Evolutionary conservation across 148 eudicot genomes (phyloP).

Genomic region (Vaccinium darrowii): DNA sequence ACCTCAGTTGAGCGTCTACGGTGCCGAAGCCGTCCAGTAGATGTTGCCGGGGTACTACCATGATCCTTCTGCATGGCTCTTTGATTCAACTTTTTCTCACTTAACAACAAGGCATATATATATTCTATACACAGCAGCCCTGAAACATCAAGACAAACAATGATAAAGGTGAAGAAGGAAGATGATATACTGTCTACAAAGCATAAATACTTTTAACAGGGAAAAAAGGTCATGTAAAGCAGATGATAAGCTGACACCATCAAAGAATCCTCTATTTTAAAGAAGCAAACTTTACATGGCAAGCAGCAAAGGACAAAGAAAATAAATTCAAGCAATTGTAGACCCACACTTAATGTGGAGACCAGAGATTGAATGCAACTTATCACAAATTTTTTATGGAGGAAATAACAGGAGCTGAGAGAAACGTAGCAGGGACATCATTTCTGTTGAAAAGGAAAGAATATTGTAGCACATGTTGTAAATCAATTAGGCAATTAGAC

Average conservation of each 20-base stretch:
- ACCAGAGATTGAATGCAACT: neutral
- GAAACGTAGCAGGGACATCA: neutral
- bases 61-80: slow-evolving; percentile 45
- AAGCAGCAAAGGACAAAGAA: neutral
- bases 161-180: neutral
- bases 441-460: too few relatives aligned
- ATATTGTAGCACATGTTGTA: too few relatives aligned
- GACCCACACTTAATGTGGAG: neutral
- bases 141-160: slow-evolving; percentile 18
- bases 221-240: neutral
- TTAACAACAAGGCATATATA: slow-evolving; percentile 12
- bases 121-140: slow-evolving; percentile 13
- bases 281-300: neutral
- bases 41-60: slow-evolving; percentile 28
- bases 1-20: slow-evolving; percentile 61
- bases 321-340: neutral
- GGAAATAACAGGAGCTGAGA: neutral
- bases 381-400: neutral
- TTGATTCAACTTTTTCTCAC: neutral
- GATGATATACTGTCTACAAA: neutral
- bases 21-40: slow-evolving; percentile 43
- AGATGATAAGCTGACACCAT: neutral
- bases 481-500: too few relatives aligned
- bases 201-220: neutral
- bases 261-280: neutral